These are phyloP conservation scores for Rachicladosporium sp. DNA, from an alignment of 2,329 filamentous ascomycete species.

Conservation along the genomic window DNA sequence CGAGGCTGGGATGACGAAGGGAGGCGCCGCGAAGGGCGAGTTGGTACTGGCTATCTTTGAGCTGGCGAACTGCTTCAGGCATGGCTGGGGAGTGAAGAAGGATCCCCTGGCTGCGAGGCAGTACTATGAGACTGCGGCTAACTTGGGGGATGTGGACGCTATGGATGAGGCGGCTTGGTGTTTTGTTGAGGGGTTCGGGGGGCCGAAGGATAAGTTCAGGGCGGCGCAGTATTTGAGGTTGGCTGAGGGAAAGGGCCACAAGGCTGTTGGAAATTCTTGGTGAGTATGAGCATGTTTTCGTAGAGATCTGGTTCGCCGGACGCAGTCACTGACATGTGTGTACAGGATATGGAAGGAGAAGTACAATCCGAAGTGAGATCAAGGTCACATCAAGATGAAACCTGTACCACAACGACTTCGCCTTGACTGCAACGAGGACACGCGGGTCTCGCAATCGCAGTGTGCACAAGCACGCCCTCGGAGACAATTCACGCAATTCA, in stretches of 20 bases:
- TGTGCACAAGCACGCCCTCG: too few relatives aligned
- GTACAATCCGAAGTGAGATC: slow-evolving; percentile 40
- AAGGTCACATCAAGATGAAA: too few relatives aligned
- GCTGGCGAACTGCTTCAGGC: slow-evolving; percentile 79
- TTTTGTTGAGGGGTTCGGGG: slow-evolving; percentile 91
- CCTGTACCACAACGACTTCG: too few relatives aligned
- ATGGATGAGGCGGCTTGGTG: slow-evolving; percentile 98
- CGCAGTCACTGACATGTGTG: neutral
- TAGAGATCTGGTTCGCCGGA: neutral
- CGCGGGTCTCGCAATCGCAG: too few relatives aligned
- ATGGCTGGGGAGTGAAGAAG: slow-evolving; percentile 84
- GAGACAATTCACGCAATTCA: too few relatives aligned
- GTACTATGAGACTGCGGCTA: slow-evolving; percentile 97
- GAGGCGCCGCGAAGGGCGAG: slow-evolving; percentile 89
- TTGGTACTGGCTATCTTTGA: slow-evolving; percentile 94
- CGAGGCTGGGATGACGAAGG: slow-evolving; percentile 77
- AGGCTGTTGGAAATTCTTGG: slow-evolving; percentile 90
- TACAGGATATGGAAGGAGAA: slow-evolving; percentile 97
- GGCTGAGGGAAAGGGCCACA: slow-evolving; percentile 78
- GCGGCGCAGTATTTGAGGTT: slow-evolving; percentile 85
- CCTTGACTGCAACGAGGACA: too few relatives aligned
- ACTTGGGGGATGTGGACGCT: slow-evolving; percentile 88
- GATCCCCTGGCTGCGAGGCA: slow-evolving; percentile 74
- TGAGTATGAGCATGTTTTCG: slow-evolving; percentile 38
- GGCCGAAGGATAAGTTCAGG: slow-evolving; percentile 89